Conservation (phyloP, 495 filamentous ascomycete species). For the Massariosphaeria phaeospora region DNA sequence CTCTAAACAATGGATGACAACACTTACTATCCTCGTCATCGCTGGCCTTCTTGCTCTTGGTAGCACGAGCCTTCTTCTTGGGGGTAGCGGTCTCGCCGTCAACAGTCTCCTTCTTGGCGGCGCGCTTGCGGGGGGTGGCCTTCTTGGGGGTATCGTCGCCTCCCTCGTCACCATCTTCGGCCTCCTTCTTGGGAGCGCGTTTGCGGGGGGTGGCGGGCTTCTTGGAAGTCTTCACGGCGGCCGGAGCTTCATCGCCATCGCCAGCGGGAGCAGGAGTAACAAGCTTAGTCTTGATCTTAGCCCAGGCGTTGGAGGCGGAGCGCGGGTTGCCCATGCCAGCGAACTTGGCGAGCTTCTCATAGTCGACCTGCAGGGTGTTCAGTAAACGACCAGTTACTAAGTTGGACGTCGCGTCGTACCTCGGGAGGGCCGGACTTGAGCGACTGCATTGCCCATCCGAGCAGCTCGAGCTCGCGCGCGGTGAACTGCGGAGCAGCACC, state of each 20-base stretch:
- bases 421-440: conserved; percentile 31
- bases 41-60: conserved; percentile 21
- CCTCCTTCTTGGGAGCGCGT: conserved; percentile 16
- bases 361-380: conserved; percentile 32
- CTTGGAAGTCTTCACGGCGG: conserved; percentile 7
- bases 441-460: conserved; percentile 24
- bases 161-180: conserved; percentile 3
- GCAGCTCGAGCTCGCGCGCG: conserved; percentile 26
- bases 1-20: background rate
- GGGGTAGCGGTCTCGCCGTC: conserved; percentile 17
- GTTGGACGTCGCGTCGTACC: conserved; percentile 3
- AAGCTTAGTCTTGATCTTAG: conserved; percentile 47
- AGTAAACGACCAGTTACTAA: background rate
- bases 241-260: background rate
- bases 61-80: conserved; percentile 24
- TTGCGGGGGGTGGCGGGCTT: conserved; percentile 5
- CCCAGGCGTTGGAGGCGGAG: conserved; percentile 48
- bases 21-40: conserved; percentile 3
- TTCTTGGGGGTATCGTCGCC: conserved; percentile 4
- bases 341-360: conserved; percentile 32
- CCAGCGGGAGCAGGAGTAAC: too few relatives aligned
- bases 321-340: conserved; percentile 42
- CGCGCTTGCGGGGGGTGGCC: conserved; percentile 27
- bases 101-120: conserved; percentile 20
- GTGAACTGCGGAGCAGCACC: conserved; percentile 16